Evolutionary conservation across 164 flowering plant genomes (phyloP).

Genomic region (Magnolia kwangsiensis): DNA sequence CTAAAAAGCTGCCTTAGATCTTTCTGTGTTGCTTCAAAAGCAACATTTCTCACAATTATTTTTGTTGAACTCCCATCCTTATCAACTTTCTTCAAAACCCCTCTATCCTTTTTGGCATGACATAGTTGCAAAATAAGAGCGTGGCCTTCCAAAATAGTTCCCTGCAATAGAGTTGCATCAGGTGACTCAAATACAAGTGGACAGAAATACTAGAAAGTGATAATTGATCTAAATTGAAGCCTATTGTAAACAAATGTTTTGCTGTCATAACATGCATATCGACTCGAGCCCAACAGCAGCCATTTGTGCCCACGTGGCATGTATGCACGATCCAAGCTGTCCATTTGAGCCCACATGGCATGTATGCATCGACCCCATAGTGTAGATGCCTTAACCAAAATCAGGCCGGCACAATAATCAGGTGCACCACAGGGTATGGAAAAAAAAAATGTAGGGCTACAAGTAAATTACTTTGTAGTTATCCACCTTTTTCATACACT

Average conservation of each 20-base stretch:
- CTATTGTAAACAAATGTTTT: background rate
- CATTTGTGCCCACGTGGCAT: too few species aligned
- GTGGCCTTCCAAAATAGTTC: slow-evolving; percentile 90
- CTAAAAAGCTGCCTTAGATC: slow-evolving; percentile 87
- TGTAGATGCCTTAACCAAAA: too few species aligned
- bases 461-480: too few species aligned
- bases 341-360: too few species aligned
- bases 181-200: background rate
- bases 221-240: background rate
- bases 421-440: too few species aligned
- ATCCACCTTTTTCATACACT: too few species aligned
- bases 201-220: background rate
- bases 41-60: slow-evolving; percentile 85
- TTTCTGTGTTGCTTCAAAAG: slow-evolving; percentile 93
- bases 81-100: slow-evolving; percentile 38
- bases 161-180: slow-evolving; percentile 36
- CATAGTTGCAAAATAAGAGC: slow-evolving; percentile 85
- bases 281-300: too few species aligned
- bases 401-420: too few species aligned
- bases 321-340: too few species aligned
- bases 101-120: slow-evolving; percentile 60
- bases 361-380: too few species aligned
- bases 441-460: too few species aligned
- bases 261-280: background rate
- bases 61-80: slow-evolving; percentile 79